Conservation (phyloP, 164 flowering plant genomes). For the Aristolochia californica region DNA sequence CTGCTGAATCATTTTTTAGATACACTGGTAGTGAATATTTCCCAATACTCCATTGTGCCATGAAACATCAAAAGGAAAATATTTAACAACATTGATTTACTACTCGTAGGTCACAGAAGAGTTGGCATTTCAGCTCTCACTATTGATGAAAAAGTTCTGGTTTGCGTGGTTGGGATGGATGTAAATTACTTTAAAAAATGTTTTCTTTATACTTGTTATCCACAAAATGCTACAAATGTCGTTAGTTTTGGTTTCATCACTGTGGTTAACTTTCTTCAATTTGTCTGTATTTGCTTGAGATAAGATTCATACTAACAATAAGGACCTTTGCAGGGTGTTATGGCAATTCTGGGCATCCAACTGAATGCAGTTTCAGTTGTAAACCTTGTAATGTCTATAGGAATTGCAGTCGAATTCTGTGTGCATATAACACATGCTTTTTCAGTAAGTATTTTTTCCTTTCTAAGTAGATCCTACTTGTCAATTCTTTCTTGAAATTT, state of each 20-base stretch:
- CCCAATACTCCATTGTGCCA: too few species aligned
- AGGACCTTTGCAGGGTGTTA: slow-evolving; percentile 66
- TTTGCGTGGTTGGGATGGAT: too few species aligned
- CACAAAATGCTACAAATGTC: background rate
- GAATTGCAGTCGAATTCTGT: slow-evolving; percentile 95
- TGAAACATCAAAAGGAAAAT: too few species aligned
- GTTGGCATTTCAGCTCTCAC: too few species aligned
- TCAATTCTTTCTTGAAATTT: too few species aligned
- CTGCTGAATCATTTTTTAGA: too few species aligned
- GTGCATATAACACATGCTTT: slow-evolving; percentile 94
- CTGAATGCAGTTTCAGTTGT: slow-evolving; percentile 96
- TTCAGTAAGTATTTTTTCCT: slow-evolving; percentile 42
- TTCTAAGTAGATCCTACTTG: background rate
- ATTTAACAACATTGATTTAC: too few species aligned
- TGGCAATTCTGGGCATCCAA: slow-evolving; percentile 86
- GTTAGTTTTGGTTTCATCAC: background rate
- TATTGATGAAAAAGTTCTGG: too few species aligned
- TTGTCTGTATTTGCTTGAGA: background rate
- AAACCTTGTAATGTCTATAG: slow-evolving; percentile 92
- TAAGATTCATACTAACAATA: slow-evolving; percentile 7
- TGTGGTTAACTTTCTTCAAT: background rate
- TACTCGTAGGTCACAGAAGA: too few species aligned
- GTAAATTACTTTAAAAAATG: too few species aligned
- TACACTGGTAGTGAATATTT: too few species aligned
- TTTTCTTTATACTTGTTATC: too few species aligned